These are phyloP conservation scores for Elsinoe ampelina DNA, from an alignment of 2,329 filamentous ascomycete species.

Conservation along the genomic window DNA sequence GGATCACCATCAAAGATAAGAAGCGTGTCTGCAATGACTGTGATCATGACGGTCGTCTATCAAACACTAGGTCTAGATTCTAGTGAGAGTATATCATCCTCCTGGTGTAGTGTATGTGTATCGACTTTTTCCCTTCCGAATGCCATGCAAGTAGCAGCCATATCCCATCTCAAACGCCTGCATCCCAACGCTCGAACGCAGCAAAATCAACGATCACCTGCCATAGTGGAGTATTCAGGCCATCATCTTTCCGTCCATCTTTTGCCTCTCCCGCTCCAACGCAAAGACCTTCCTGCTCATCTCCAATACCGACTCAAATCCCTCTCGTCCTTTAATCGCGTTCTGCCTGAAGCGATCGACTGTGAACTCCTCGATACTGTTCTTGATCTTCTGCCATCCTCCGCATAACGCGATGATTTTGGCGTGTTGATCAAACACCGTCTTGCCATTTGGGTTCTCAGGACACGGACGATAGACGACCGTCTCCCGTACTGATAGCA, in stretches of 20 bases:
- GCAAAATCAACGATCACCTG: neutral
- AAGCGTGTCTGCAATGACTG: neutral
- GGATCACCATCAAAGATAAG: neutral
- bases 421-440: conserved; percentile 79
- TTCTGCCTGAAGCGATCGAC: conserved; percentile 88
- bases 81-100: neutral
- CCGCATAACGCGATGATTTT: conserved; percentile 90
- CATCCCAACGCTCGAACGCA: conserved; percentile 9
- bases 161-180: neutral
- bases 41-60: conserved; percentile 1
- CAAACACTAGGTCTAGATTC: conserved; percentile 7
- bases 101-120: neutral
- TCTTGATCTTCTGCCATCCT: conserved; percentile 95
- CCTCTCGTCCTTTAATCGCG: conserved; percentile 78
- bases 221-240: neutral
- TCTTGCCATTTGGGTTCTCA: conserved; percentile 45
- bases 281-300: conserved; percentile 89
- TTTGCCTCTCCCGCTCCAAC: conserved; percentile 64
- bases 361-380: conserved; percentile 86
- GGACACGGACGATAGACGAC: conserved; percentile 65
- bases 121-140: neutral
- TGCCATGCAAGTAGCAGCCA: neutral
- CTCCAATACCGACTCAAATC: conserved; percentile 87
- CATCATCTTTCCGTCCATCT: conserved; percentile 14
- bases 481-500: conserved; percentile 86